These are phyloP conservation scores for Calonectria hongkongensis DNA, from an alignment of 2,329 filamentous ascomycete genomes.

Conservation along the genomic window DNA sequence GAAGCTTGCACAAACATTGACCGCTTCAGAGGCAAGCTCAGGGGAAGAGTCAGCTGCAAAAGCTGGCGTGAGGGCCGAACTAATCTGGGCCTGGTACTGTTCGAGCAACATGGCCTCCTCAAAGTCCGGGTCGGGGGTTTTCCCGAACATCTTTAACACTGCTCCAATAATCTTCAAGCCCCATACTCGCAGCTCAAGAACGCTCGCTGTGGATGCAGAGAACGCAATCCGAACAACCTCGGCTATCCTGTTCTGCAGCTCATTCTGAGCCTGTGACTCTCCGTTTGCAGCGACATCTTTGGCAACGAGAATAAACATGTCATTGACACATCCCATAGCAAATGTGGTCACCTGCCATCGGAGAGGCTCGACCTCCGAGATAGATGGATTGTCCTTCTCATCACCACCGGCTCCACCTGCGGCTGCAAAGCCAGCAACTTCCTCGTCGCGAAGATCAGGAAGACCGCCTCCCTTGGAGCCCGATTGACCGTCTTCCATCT, in stretches of 20 bases:
- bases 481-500: slow-evolving; percentile 69
- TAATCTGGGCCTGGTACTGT: slow-evolving; percentile 99
- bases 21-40: slow-evolving; percentile 94
- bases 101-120: slow-evolving; percentile 97
- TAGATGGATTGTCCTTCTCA: slow-evolving; percentile 68
- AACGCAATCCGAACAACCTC: slow-evolving; percentile 98
- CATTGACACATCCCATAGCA: slow-evolving; percentile 90
- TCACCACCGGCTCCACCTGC: slow-evolving; percentile 78
- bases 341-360: slow-evolving; percentile 98
- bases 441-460: slow-evolving; percentile 94
- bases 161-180: slow-evolving; percentile 96
- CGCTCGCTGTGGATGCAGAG: slow-evolving; percentile 94
- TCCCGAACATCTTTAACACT: slow-evolving; percentile 95
- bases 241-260: slow-evolving; percentile 87
- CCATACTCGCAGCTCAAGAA: slow-evolving; percentile 91
- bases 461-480: slow-evolving; percentile 69
- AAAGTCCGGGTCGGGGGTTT: slow-evolving; percentile 96
- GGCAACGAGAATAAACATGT: slow-evolving; percentile 85
- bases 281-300: slow-evolving; percentile 87
- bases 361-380: slow-evolving; percentile 86
- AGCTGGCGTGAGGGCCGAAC: slow-evolving; percentile 94
- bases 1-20: slow-evolving; percentile 98
- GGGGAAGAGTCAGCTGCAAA: slow-evolving; percentile 97
- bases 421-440: slow-evolving; percentile 96
- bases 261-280: slow-evolving; percentile 84